A percentile compares a stretch with the other conserved stretches of the same genome.
phyloP scores from a whole-genome alignment of 495 filamentous ascomycete species.

The Neurospora terricola region DNA sequence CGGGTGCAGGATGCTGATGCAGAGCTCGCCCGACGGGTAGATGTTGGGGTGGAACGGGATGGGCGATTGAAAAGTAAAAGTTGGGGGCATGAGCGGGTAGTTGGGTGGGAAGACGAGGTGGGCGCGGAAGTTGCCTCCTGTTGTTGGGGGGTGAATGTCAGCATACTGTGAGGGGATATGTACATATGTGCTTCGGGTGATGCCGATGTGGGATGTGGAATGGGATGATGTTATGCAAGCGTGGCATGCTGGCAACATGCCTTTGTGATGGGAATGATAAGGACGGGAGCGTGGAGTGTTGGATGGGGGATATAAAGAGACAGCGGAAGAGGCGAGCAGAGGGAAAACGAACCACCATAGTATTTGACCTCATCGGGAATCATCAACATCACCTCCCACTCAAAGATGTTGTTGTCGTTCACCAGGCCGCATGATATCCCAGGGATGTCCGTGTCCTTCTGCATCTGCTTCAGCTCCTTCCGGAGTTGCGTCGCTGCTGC shows the following conservation, averaged over 20 bases:
- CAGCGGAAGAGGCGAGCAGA: background rate
- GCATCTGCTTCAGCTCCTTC: constrained; percentile 88
- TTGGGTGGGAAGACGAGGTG: constrained; percentile 66
- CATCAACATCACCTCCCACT: constrained; percentile 99
- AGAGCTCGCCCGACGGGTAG: constrained; percentile 81
- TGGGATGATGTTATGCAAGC: too few relatives aligned
- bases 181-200: too few relatives aligned
- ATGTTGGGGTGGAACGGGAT: constrained; percentile 93
- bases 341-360: constrained; percentile 59
- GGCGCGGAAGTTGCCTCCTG: constrained; percentile 84
- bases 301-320: background rate
- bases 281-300: background rate
- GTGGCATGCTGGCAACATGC: too few relatives aligned
- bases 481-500: constrained; percentile 64
- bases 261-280: background rate
- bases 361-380: constrained; percentile 92
- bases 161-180: too few relatives aligned
- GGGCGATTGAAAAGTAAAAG: constrained; percentile 79
- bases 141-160: too few relatives aligned
- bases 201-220: too few relatives aligned
- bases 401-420: constrained; percentile 79
- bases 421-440: constrained; percentile 90
- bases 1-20: constrained; percentile 94
- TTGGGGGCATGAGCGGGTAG: constrained; percentile 85
- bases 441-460: constrained; percentile 79